These are phyloP conservation scores for Epichloe glyceriae DNA, from an alignment of 2,329 filamentous ascomycete species.

Conservation along the genomic window DNA sequence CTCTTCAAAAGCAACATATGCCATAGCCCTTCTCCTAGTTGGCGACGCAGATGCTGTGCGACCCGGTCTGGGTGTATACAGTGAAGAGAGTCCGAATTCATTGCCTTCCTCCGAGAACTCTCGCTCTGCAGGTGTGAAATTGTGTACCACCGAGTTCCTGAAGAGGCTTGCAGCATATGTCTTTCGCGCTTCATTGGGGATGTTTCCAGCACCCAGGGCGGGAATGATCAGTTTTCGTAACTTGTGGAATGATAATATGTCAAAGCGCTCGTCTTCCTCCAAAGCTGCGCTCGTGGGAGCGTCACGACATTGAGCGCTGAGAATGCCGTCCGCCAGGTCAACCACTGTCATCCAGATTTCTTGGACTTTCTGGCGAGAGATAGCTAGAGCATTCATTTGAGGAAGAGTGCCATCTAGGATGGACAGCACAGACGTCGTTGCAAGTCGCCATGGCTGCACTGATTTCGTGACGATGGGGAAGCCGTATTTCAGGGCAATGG, in stretches of 20 bases:
- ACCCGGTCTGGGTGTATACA: slow-evolving; percentile 56
- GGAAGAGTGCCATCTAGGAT: slow-evolving; percentile 56
- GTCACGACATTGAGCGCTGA: slow-evolving; percentile 46
- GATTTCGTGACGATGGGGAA: slow-evolving; percentile 62
- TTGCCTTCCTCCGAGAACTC: slow-evolving; percentile 34
- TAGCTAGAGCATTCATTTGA: slow-evolving; percentile 37
- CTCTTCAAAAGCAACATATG: slow-evolving; percentile 69
- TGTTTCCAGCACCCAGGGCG: slow-evolving; percentile 49
- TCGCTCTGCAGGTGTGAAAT: slow-evolving; percentile 41
- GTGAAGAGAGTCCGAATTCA: slow-evolving; percentile 36
- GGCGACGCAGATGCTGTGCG: slow-evolving; percentile 57
- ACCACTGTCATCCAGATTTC: slow-evolving; percentile 61
- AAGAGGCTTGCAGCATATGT: slow-evolving; percentile 68
- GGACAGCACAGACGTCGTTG: slow-evolving; percentile 56
- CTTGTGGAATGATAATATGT: slow-evolving; percentile 59
- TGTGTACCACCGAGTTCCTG: slow-evolving; percentile 67
- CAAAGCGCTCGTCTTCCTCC: slow-evolving; percentile 62
- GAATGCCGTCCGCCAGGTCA: slow-evolving; percentile 53
- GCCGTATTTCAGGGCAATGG: slow-evolving; percentile 68
- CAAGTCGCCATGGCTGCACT: slow-evolving; percentile 64
- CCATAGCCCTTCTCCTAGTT: slow-evolving; percentile 55
- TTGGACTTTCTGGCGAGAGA: slow-evolving; percentile 33
- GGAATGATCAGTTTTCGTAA: slow-evolving; percentile 64
- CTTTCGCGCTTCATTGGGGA: slow-evolving; percentile 55
- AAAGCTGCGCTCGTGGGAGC: slow-evolving; percentile 36